Conservation (phyloP, 352 stramenopile genomes). For the Phytophthora sojae region DNA sequence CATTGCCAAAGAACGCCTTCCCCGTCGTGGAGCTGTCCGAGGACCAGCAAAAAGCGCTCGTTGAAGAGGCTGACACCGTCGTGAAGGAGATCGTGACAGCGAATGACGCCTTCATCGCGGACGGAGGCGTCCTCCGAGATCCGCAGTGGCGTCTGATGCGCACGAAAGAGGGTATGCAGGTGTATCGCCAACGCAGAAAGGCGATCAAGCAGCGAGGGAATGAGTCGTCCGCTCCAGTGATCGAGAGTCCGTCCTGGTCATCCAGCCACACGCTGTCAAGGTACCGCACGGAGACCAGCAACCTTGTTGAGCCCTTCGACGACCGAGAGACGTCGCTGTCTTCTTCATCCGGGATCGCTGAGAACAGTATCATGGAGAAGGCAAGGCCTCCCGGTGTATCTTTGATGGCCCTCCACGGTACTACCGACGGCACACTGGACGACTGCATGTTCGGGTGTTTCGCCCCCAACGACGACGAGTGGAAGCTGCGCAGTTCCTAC, state of each 20-base stretch:
- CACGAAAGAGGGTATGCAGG: conserved; percentile 42
- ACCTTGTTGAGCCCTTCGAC: not conserved
- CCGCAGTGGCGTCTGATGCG: conserved; percentile 48
- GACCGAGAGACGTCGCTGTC: conserved; percentile 6
- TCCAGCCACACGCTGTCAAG: conserved; percentile 13
- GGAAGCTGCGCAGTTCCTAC: conserved; percentile 52
- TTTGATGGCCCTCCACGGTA: conserved; percentile 50
- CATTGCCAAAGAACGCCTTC: conserved; percentile 46
- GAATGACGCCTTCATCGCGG: conserved; percentile 45
- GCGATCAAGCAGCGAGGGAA: conserved; percentile 4
- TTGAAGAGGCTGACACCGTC: conserved; percentile 47
- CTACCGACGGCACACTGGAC: conserved; percentile 53
- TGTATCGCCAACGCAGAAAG: conserved; percentile 35
- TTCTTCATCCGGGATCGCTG: conserved; percentile 18
- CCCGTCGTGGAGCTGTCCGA: conserved; percentile 35
- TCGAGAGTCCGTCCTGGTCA: conserved; percentile 18
- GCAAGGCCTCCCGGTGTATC: conserved; percentile 38
- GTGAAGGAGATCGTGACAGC: conserved; percentile 50
- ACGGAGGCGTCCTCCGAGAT: conserved; percentile 26
- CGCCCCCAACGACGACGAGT: conserved; percentile 45
- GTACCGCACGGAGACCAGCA: conserved; percentile 9
- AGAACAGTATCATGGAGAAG: conserved; percentile 35
- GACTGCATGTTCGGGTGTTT: conserved; percentile 57
- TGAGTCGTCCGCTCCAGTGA: conserved; percentile 4
- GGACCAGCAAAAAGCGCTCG: conserved; percentile 31